phyloP scores from a whole-genome alignment of 345 rosid species.

The Euphorbia lathyris region DNA sequence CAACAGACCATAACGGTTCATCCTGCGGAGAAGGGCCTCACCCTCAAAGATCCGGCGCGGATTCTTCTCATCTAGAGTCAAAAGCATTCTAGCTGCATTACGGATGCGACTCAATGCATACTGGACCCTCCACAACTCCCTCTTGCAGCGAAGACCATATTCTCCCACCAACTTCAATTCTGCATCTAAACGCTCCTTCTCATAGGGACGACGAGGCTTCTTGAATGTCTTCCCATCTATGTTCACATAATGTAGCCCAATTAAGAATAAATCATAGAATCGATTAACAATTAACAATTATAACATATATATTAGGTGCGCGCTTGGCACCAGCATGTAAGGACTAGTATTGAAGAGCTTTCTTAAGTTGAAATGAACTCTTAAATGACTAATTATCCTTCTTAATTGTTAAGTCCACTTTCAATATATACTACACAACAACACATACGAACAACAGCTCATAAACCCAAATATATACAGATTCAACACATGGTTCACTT shows the following conservation, averaged over 20 bases:
- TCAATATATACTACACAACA: no score
- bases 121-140: conserved; percentile 71
- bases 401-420: no score
- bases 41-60: conserved; percentile 60
- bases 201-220: conserved; percentile 63
- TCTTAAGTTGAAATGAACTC: no score
- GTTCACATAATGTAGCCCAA: no score
- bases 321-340: no score
- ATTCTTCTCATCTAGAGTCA: conserved; percentile 62
- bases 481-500: no score
- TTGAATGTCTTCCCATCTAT: conserved; percentile 61
- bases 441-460: no score
- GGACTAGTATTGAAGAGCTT: no score
- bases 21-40: conserved; percentile 56
- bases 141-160: conserved; percentile 61
- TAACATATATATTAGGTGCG: no score
- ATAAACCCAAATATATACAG: no score
- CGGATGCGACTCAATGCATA: conserved; percentile 59
- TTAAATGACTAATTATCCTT: no score
- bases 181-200: conserved; percentile 64
- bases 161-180: conserved; percentile 63
- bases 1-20: conserved; percentile 58
- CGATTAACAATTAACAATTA: no score
- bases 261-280: neutral
- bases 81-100: conserved; percentile 56